Evolutionary conservation across 257 asterid species (phyloP).

Genomic region (Fraxinus cuspidata): DNA sequence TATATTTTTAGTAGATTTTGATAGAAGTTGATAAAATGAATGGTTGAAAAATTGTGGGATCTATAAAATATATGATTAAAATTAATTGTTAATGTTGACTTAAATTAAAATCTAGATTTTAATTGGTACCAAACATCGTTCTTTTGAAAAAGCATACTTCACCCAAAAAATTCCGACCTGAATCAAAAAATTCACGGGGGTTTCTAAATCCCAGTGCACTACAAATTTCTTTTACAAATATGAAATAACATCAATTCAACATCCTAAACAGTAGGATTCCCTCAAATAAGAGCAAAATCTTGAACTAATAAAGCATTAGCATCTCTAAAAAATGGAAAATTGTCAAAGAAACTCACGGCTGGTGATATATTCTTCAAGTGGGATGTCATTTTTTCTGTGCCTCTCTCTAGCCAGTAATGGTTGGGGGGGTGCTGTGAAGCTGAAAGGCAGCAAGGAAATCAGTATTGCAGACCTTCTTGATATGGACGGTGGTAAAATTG

Average conservation of each 20-base stretch:
- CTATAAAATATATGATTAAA: too few species aligned
- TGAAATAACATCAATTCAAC: neutral
- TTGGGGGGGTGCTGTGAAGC: conserved; percentile 47
- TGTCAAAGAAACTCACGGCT: conserved; percentile 40
- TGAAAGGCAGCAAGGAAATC: conserved; percentile 57
- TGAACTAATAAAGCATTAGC: neutral
- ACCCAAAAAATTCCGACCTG: neutral
- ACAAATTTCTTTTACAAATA: neutral
- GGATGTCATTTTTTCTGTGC: conserved; percentile 74
- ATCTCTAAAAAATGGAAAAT: neutral
- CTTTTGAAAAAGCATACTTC: neutral
- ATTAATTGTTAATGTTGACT: too few species aligned
- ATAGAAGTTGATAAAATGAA: too few species aligned
- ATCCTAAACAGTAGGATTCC: conserved; percentile 3
- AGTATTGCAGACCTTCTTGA: conserved; percentile 78
- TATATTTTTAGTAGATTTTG: too few species aligned
- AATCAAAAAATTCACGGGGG: neutral
- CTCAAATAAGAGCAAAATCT: neutral
- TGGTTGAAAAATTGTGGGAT: too few species aligned
- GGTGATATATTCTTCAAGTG: conserved; percentile 70
- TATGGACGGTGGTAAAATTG: conserved; percentile 41
- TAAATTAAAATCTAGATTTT: too few species aligned
- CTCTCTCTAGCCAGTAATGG: conserved; percentile 82
- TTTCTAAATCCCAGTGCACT: neutral
- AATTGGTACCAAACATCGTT: too few species aligned